A percentile compares a stretch with the other conserved stretches of the same genome.
phyloP scores from a whole-genome alignment of 2,329 filamentous ascomycete genomes.

The Penicillium freii region DNA sequence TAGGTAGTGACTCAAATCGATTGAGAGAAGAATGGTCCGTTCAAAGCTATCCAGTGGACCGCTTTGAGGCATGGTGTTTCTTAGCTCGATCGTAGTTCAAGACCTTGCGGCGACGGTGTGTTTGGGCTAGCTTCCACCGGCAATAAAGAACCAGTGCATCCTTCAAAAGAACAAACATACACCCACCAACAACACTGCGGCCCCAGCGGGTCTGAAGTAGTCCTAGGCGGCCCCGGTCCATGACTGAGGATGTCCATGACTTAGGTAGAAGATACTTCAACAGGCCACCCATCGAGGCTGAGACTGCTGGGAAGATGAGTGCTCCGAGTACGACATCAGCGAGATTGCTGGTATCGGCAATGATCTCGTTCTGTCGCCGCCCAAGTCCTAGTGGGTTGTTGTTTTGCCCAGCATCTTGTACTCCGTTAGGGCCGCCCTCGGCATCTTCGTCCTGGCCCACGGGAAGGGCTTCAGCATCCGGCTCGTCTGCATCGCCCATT shows the following conservation, averaged over 20 bases:
- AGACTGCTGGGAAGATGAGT: conserved; percentile 78
- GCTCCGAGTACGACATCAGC: conserved; percentile 64
- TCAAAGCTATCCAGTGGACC: conserved; percentile 9
- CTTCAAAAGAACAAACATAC: conserved; percentile 81
- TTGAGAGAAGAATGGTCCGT: neutral
- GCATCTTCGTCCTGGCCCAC: conserved; percentile 22
- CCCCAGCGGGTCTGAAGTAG: conserved; percentile 85
- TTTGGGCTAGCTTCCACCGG: conserved; percentile 49
- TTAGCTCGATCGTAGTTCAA: conserved; percentile 47
- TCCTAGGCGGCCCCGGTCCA: conserved; percentile 53
- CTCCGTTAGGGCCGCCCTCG: conserved; percentile 28
- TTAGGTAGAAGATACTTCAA: conserved; percentile 67
- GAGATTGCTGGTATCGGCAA: conserved; percentile 55
- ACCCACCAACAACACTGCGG: conserved; percentile 82
- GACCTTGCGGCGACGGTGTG: conserved; percentile 47
- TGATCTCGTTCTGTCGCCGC: conserved; percentile 48
- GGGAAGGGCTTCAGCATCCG: conserved; percentile 26
- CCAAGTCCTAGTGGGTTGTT: conserved; percentile 33
- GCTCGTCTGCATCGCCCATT: conserved; percentile 46
- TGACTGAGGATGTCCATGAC: conserved; percentile 55
- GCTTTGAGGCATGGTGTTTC: conserved; percentile 32
- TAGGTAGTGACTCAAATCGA: neutral
- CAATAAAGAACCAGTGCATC: conserved; percentile 62
- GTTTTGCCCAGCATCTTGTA: conserved; percentile 24
- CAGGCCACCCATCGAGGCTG: conserved; percentile 72